Base-by-base conservation (phyloP, 1,284 basidiomycete species). In the Leccinum fallax region DNA sequence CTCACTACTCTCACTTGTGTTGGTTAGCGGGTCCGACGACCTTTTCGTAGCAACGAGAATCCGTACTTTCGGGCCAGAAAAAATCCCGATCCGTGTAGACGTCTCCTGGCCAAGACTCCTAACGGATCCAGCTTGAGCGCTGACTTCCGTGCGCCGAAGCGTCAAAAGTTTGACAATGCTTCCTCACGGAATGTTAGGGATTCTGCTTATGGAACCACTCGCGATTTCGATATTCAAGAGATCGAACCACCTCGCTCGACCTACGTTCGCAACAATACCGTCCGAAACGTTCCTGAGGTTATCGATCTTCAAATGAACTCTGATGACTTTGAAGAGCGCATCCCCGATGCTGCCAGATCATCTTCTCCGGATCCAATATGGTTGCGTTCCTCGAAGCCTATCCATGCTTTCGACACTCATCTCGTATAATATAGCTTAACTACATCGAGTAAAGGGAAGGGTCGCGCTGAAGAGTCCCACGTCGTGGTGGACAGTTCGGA, bases 361-460 rank as follows among this genome's bases (percentile, higher is more conserved):
- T 62, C 70, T 7, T 74, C 72, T 40, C 70, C 74, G 6, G 73
- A 74, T 52, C 71, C 73, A 51, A 2, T 63, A 58, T 43, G 6
- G 3, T 3, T 65, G 5, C 8, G n/a, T 5, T 0, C 21, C 16
- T 1, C 1, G 6, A 40, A 40, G 40, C 0, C 11, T 1, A 3
- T 5, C n/a, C 72, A 75, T 58, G 11, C 53, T 19, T 77, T 74
- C 46, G 60, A 75, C 7, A 74, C 59, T n/a, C 56, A 16, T 54
- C 75, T 75, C 16, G 43, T 38, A 7, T 34, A 58, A 34, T 21
- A 40, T 43, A 60, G 40, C 34, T 34, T 21, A 55, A 7, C 54
- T 32, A 34, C 54, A 2, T 48, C 55, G 21, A 57, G 56, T 15
- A 74, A 75, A 55, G 70, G 74, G 13, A 76, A 76, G 61, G 55